Evolutionary conservation across 371 early-diverging fungal genomes (phyloP), one percentile per base, ranked within the genome.

Genomic region (Synchytrium microbalum): DNA sequence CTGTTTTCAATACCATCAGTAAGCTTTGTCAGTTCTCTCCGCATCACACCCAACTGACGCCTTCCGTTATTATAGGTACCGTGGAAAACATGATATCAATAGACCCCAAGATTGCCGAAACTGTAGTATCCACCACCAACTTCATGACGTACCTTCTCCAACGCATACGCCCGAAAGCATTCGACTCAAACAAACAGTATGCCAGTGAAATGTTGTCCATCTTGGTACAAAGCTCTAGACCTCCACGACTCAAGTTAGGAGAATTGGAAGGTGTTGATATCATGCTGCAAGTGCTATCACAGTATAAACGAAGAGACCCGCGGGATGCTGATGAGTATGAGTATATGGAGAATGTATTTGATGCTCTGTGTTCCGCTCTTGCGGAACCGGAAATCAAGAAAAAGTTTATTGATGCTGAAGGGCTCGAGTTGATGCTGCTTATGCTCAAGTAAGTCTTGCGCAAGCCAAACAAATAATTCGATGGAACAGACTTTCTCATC

Each of bases 381-480:
- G 53, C 57, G 2, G 60, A 74, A 27, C 58, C 63, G 14, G 81
- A 82, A 65, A 83, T 76, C 58, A 93, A 93, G 76, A 64, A 63
- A 29, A 63, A 67, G 8, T 94, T 96, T 70, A 68, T 90, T 24
- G 84, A 88, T 27, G 82, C 75, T 1, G 96, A 96, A 69, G 97
- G 97, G 8, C 77, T 92, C 16, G 96, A 95, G 72, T 70, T 95
- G 59, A 88, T 96, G 91, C 75, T 91, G n/a, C 78, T 94, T 54
- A 83, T 93, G 84, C 72, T 91, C 54, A 88, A 86, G 88, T 86
- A 75, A 62, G 76, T 56, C 32, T 26, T 33, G 38, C 58, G 38
- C 51, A 63, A 53, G 46, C 32, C 52, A 16, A 46, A 32, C 31
- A 54, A 26, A 13, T 28, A 60, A 3, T 32, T 16, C 25, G 28